Conservation (phyloP, 2,329 filamentous ascomycete genomes). For the Curvularia sp. region DNA sequence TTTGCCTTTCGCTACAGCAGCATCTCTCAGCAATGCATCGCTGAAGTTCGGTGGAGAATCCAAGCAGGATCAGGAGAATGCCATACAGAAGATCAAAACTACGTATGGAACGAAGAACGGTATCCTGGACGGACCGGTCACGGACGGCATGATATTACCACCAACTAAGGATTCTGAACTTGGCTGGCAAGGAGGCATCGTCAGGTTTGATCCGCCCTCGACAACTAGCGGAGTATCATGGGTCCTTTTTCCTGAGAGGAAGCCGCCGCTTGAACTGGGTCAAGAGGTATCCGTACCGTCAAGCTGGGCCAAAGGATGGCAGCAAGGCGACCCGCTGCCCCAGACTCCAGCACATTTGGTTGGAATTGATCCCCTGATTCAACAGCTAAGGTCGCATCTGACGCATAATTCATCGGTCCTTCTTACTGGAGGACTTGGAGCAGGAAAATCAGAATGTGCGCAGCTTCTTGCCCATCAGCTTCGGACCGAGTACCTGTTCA, state of each 20-base stretch:
- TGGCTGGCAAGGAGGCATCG: conserved; percentile 81
- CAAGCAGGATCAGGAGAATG: conserved; percentile 80
- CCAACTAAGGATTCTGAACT: conserved; percentile 62
- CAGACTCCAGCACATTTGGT: conserved; percentile 69
- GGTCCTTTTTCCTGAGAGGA: conserved; percentile 79
- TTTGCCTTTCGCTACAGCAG: conserved; percentile 74
- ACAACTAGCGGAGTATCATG: conserved; percentile 59
- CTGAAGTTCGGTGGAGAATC: conserved; percentile 89
- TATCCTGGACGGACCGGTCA: conserved; percentile 82
- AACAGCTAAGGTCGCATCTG: conserved; percentile 76
- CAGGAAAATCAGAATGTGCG: conserved; percentile 85
- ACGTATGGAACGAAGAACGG: conserved; percentile 72
- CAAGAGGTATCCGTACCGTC: conserved; percentile 71
- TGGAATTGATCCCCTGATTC: conserved; percentile 80
- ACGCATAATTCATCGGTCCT: conserved; percentile 88
- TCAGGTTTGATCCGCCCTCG: conserved; percentile 74
- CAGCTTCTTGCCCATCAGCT: conserved; percentile 78
- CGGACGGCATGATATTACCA: conserved; percentile 82
- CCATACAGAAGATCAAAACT: conserved; percentile 72
- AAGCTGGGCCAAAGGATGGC: conserved; percentile 58
- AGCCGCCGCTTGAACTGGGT: conserved; percentile 77
- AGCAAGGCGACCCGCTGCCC: conserved; percentile 64
- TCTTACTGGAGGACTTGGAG: conserved; percentile 85
- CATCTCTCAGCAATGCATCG: conserved; percentile 66
- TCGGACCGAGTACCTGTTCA: conserved; percentile 75